Base-by-base conservation (phyloP, 2,329 filamentous ascomycete species). In the Rachicladosporium sp. region DNA sequence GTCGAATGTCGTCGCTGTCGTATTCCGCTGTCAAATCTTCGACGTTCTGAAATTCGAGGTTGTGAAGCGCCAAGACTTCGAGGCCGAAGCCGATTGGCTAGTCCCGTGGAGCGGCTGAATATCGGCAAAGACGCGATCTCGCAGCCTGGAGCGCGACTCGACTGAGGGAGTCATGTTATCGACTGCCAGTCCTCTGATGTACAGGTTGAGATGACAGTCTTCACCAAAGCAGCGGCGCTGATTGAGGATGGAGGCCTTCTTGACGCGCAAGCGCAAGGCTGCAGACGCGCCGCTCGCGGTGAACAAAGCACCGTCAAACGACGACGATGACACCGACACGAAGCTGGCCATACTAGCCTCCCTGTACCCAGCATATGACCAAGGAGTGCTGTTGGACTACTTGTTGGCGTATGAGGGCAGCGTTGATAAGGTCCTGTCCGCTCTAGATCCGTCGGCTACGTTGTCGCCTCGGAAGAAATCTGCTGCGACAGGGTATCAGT, bases 321-420 rank as follows among this genome's bases (percentile, higher is more conserved):
- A 59, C n/a, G 73, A 77, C 10, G 76, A 87, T 10, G 83, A 93
- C 35, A 98, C 91, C 0, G 91, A 96, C 46, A 69, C 93, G 51
- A 96, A 95, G 55, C 65, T 98, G 10, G 87, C 87, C 1, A 67
- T 93, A 1, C 66, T 98, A 3, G 74, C 80, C 2, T 96, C 91
- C 1, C 63, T 95, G 0, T 73, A 87, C 48, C 76, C 83, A 0
- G 56, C 67, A 1, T 48, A 78, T 3, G 69, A 76, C 6, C 77
- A 82, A 35, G 74, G 80, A 29, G 67, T 70, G 0, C 67, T 95
- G 1, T 70, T 98, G 0, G 89, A 96, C 47, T 66, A 86, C 4
- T 68, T 96, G 0, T 66, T 94, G 1, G 78, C 77, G 0, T 78
- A 83, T 43, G 74, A 89, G 21, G 91, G 91, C 0, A 84, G 77